Conservation (phyloP, 2,329 filamentous ascomycete species). For the Lanzia echinophila region DNA sequence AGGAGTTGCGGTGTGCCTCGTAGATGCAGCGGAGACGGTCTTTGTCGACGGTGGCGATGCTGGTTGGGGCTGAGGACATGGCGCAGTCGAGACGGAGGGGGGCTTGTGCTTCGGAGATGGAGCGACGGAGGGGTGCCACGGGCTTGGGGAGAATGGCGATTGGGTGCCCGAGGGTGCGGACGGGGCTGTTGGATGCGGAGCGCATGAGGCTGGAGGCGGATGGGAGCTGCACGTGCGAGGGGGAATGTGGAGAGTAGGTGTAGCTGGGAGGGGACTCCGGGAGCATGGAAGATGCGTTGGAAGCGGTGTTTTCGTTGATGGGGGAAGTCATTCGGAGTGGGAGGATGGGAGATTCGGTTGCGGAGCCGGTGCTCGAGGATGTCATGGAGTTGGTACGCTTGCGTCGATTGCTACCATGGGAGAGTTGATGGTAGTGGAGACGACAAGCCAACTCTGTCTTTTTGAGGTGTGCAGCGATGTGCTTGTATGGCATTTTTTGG, state of each 20-base stretch:
- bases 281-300: conserved; percentile 11
- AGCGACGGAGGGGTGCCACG: conserved; percentile 35
- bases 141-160: conserved; percentile 63
- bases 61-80: conserved; percentile 37
- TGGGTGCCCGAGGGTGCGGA: conserved; percentile 40
- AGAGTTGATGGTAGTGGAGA: conserved; percentile 80
- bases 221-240: conserved; percentile 33
- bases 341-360: conserved; percentile 44
- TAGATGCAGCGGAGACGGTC: conserved; percentile 64
- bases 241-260: conserved; percentile 30
- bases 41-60: conserved; percentile 41
- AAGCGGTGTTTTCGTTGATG: conserved; percentile 36
- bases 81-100: conserved; percentile 54
- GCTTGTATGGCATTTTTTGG: conserved; percentile 87
- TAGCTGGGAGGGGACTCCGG: conserved; percentile 33
- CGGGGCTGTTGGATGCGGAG: conserved; percentile 45
- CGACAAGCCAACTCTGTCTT: conserved; percentile 86
- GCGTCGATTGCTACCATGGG: conserved; percentile 72
- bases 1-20: conserved; percentile 59
- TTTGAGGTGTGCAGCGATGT: conserved; percentile 77
- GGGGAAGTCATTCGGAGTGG: conserved; percentile 44
- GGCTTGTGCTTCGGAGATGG: conserved; percentile 36
- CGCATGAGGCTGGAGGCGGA: conserved; percentile 41
- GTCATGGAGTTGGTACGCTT: conserved; percentile 68
- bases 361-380: conserved; percentile 51